Conservation (phyloP, 75 land plant genomes). For the Ceratopteris richardii region DNA sequence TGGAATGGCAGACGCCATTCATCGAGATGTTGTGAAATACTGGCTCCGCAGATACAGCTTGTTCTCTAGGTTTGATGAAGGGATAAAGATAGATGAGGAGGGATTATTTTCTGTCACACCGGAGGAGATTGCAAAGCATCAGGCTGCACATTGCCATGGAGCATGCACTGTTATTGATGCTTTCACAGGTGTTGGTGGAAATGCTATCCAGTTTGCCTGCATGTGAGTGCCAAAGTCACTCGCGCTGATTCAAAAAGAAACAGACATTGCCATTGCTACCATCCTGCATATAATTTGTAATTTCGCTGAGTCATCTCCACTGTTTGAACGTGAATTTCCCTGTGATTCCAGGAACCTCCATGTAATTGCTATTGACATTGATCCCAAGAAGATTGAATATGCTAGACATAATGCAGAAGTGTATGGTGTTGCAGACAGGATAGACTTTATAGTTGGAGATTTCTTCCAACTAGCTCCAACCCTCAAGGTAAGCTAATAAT, state of each 20-base stretch:
- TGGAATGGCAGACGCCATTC: slow-evolving; percentile 13
- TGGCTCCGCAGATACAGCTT: slow-evolving; percentile 70
- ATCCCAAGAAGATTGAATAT: slow-evolving; percentile 38
- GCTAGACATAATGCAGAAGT: slow-evolving; percentile 43
- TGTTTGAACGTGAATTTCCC: too few relatives aligned
- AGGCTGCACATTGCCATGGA: slow-evolving; percentile 57
- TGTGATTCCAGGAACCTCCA: slow-evolving; percentile 28
- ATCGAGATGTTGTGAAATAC: slow-evolving; percentile 36
- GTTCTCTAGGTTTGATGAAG: slow-evolving; percentile 69
- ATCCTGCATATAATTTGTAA: too few relatives aligned
- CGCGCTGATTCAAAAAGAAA: slow-evolving; percentile 15
- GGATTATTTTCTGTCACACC: slow-evolving; percentile 94
- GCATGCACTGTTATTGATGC: slow-evolving; percentile 46
- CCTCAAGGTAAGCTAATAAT: slow-evolving; percentile 36
- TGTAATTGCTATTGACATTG: slow-evolving; percentile 53
- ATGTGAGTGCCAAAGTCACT: too few relatives aligned
- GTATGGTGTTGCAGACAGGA: slow-evolving; percentile 45
- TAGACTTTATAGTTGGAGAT: slow-evolving; percentile 56
- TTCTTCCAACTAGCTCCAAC: slow-evolving; percentile 47
- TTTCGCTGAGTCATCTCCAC: too few relatives aligned
- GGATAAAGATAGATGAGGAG: slow-evolving; percentile 77
- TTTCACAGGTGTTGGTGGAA: slow-evolving; percentile 89
- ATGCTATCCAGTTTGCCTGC: slow-evolving; percentile 73
- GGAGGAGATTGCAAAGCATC: slow-evolving; percentile 69
- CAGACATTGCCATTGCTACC: too few relatives aligned